Conservation (phyloP, 768 basidiomycete genomes). For the Tulasnella sp. region DNA sequence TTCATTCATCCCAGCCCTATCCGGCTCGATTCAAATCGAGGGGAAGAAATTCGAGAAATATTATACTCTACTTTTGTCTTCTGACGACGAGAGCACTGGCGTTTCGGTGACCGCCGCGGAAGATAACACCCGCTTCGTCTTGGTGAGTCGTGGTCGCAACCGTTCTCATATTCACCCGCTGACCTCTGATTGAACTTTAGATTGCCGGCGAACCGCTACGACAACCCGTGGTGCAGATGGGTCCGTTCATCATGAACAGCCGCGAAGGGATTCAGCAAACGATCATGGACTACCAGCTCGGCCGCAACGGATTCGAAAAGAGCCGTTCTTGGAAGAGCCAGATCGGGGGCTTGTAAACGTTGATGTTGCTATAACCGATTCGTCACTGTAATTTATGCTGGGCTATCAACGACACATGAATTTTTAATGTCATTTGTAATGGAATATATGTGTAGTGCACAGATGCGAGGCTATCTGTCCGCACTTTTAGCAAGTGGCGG, state of each 20-base stretch:
- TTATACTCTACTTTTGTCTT: constrained; percentile 75
- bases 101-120: constrained; percentile 48
- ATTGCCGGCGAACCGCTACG: constrained; percentile 85
- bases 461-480: too few species aligned
- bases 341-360: constrained; percentile 36
- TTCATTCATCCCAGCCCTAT: background rate
- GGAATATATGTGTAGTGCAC: too few species aligned
- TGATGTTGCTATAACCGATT: too few species aligned
- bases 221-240: constrained; percentile 79
- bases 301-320: constrained; percentile 79
- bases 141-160: constrained; percentile 45
- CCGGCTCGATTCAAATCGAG: constrained; percentile 34
- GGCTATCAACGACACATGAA: too few species aligned
- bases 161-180: background rate
- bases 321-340: constrained; percentile 83
- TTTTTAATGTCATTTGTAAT: too few species aligned
- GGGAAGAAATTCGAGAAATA: constrained; percentile 35
- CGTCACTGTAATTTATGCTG: too few species aligned
- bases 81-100: constrained; percentile 47
- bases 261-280: constrained; percentile 73
- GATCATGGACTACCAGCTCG: constrained; percentile 39
- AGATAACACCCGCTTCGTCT: constrained; percentile 59
- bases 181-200: constrained; percentile 26
- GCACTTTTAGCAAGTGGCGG: too few species aligned
- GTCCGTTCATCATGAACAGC: constrained; percentile 74